These are phyloP conservation scores for Clarireedia sp. DNA, from an alignment of 2,329 filamentous ascomycete species.

Conservation along the genomic window DNA sequence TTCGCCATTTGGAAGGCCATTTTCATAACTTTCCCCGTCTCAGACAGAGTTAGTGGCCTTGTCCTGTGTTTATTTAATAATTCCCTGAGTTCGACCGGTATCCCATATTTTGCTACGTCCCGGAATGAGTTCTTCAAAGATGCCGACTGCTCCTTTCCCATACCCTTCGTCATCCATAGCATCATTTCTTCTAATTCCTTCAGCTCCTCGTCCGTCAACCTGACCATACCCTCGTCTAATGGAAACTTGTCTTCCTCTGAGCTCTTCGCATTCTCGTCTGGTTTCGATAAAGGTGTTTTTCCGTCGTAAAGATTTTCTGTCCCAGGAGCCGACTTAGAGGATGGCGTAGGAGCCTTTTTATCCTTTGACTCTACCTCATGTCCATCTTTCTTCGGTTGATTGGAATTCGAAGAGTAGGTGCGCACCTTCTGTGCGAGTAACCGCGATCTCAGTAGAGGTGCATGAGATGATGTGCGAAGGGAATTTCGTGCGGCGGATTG, in stretches of 20 bases:
- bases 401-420: slow-evolving; percentile 17
- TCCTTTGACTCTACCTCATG: slow-evolving; percentile 25
- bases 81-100: slow-evolving; percentile 50
- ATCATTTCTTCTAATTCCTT: slow-evolving; percentile 51
- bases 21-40: slow-evolving; percentile 29
- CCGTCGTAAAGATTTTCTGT: slow-evolving; percentile 39
- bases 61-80: slow-evolving; percentile 26
- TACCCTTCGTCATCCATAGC: slow-evolving; percentile 43
- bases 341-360: slow-evolving; percentile 28
- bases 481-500: slow-evolving; percentile 43
- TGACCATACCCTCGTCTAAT: slow-evolving; percentile 26
- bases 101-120: slow-evolving; percentile 58
- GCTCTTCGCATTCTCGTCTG: background rate
- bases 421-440: slow-evolving; percentile 22
- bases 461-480: slow-evolving; percentile 33
- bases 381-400: slow-evolving; percentile 18
- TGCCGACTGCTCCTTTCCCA: slow-evolving; percentile 55
- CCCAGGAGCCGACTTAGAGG: slow-evolving; percentile 30
- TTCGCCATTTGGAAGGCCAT: slow-evolving; percentile 28
- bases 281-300: slow-evolving; percentile 30
- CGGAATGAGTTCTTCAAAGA: slow-evolving; percentile 52
- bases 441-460: slow-evolving; percentile 33
- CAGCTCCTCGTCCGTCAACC: slow-evolving; percentile 46
- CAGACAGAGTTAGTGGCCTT: slow-evolving; percentile 22
- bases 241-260: slow-evolving; percentile 26